Conservation (phyloP, 2,329 filamentous ascomycete species). For the Nemania serpens region DNA sequence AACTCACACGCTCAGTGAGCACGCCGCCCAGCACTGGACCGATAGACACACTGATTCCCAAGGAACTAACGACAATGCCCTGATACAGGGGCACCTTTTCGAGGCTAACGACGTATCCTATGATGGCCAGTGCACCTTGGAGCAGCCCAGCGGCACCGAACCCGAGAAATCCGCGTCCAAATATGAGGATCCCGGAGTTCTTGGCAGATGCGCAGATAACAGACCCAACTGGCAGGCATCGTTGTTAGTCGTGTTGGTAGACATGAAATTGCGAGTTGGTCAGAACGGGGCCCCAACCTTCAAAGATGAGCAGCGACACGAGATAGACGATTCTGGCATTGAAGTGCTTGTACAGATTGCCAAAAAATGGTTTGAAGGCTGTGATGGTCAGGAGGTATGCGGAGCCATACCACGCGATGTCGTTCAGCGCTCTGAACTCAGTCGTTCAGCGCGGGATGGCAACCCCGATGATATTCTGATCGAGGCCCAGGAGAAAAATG, state of each 20-base stretch:
- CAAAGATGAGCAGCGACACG: not conserved
- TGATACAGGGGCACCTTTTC: not conserved
- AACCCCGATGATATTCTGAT: not conserved
- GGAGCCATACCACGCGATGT: not conserved
- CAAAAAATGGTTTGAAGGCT: not conserved
- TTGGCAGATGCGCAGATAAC: not conserved
- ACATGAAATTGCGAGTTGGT: too few species aligned
- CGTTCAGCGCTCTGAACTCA: not conserved
- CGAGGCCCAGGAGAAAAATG: not conserved
- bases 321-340: not conserved
- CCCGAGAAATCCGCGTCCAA: not conserved
- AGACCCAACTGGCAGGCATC: not conserved
- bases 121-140: not conserved
- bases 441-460: not conserved
- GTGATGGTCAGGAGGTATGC: not conserved
- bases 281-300: too few species aligned
- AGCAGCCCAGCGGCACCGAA: not conserved
- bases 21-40: not conserved
- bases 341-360: not conserved
- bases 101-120: not conserved
- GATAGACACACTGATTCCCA: not conserved
- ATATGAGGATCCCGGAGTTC: not conserved
- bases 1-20: not conserved
- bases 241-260: too few species aligned
- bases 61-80: not conserved